phyloP scores from a whole-genome alignment of 768 basidiomycete genomes.

The Rhizopogon vulgaris region DNA sequence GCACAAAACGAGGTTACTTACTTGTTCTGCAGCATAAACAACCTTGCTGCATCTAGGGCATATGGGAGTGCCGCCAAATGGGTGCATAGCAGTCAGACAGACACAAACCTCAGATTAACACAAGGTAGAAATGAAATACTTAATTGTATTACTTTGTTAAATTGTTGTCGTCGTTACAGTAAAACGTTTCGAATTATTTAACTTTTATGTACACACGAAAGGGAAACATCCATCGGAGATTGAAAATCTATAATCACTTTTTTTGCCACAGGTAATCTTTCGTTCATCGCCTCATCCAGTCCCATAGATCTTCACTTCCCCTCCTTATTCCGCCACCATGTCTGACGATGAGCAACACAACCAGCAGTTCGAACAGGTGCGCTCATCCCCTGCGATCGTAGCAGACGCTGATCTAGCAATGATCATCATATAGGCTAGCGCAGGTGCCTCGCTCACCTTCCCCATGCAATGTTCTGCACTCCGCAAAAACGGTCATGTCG shows the following conservation, averaged over 20 bases:
- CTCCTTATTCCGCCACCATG: slow-evolving; percentile 41
- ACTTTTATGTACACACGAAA: no score
- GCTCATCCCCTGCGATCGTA: slow-evolving; percentile 16
- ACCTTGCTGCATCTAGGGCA: slow-evolving; percentile 72
- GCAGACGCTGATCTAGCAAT: slow-evolving; percentile 15
- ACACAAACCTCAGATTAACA: not conserved
- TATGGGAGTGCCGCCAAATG: slow-evolving; percentile 62
- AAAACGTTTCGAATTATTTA: no score
- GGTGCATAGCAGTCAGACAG: slow-evolving; percentile 45
- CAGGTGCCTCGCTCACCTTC: slow-evolving; percentile 74
- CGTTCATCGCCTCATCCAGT: slow-evolving; percentile 15
- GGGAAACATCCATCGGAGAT: slow-evolving; percentile 30
- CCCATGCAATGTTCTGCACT: slow-evolving; percentile 97
- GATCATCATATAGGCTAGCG: slow-evolving; percentile 42
- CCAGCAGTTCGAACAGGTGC: slow-evolving; percentile 78
- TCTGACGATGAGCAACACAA: slow-evolving; percentile 88
- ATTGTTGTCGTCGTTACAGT: no score
- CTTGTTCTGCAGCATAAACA: slow-evolving; percentile 90
- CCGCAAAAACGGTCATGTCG: slow-evolving; percentile 87
- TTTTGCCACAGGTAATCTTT: slow-evolving; percentile 7
- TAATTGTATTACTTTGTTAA: no score
- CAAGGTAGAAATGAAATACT: not conserved
- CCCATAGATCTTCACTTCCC: slow-evolving; percentile 20
- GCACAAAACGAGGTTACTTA: slow-evolving; percentile 20
- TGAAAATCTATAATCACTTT: slow-evolving; percentile 27